Base-by-base conservation (phyloP, 148 eudicot species). In the Dianthus caryophyllus region DNA sequence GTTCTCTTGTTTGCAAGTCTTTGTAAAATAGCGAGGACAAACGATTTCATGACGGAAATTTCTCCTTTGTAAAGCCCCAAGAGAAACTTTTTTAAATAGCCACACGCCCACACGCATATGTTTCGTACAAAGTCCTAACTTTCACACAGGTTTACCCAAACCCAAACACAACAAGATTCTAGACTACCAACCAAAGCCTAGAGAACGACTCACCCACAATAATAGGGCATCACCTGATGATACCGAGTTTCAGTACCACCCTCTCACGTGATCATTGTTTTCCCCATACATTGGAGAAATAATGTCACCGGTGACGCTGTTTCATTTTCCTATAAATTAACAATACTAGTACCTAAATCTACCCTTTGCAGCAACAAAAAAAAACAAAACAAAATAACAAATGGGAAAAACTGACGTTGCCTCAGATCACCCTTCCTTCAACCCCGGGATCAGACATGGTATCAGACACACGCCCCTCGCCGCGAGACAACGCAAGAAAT, bases 361-460 rank as follows among this genome's bases (percentile, higher is more conserved):
- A 76, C 41, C 59, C 70, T 57, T 58, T 69, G 44, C 58, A 55
- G 22, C 51, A 65, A 48, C 27, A 72, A 53, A 41, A 7, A 33
- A 33, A 33, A 26, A n/a, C n/a, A n/a, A n/a, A n/a, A n/a, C n/a
- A n/a, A n/a, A n/a, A n/a, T n/a, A 2, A 33, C 25, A 56, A 57
- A 49, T 60, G n/a, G 17, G 27, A 20, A 61, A 61, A 41, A n/a
- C n/a, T n/a, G n/a, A n/a, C n/a, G 1, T 41, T 4, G 12, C 44
- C 11, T 76, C 80, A 75, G 72, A 75, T 64, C 62, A 21, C 27
- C 46, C 68, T 66, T 53, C 75, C 74, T 62, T 85, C 84, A 20
- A 56, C 73, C 26, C 83, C 85, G 6, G 89, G 71, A 79, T 84
- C 90, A 61, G 91, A 75, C 73, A 65, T 73, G 49, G 79, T 69